A percentile compares a stretch with the other conserved stretches of the same genome.
phyloP scores from a whole-genome alignment of 176 grass and related monocot genomes.

The Cocos nucifera region DNA sequence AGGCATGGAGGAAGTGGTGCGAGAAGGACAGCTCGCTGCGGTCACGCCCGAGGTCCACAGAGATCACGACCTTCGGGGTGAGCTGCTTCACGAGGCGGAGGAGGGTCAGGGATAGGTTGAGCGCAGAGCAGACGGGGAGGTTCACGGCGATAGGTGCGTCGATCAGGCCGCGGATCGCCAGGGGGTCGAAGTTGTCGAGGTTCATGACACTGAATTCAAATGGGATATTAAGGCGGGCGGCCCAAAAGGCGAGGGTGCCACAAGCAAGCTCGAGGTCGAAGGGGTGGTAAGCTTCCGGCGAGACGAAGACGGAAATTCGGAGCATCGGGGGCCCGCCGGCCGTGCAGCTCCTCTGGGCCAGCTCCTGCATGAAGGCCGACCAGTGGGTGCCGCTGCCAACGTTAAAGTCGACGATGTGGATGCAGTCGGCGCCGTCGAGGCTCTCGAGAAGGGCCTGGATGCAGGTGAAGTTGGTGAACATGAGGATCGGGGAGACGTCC shows the following conservation, averaged over 20 bases:
- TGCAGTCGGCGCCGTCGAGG: constrained; percentile 36
- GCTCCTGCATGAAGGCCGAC: constrained; percentile 88
- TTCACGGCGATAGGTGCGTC: constrained; percentile 65
- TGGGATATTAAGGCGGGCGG: constrained; percentile 48
- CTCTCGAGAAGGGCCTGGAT: constrained; percentile 72
- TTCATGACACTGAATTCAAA: constrained; percentile 61
- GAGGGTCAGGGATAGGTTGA: constrained; percentile 30
- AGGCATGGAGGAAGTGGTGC: constrained; percentile 62
- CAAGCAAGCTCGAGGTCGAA: constrained; percentile 65
- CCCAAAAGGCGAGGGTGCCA: constrained; percentile 70
- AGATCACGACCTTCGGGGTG: constrained; percentile 58
- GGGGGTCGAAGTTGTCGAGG: constrained; percentile 40
- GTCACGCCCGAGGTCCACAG: constrained; percentile 61
- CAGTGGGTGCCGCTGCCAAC: constrained; percentile 68
- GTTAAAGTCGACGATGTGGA: constrained; percentile 84
- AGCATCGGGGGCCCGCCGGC: constrained; percentile 22
- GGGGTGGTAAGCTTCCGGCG: constrained; percentile 40
- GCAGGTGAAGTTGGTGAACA: constrained; percentile 77
- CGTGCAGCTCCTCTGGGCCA: constrained; percentile 25
- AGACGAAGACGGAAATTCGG: constrained; percentile 58
- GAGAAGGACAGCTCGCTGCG: constrained; percentile 66
- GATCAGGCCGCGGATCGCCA: constrained; percentile 27
- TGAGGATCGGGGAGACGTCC: constrained; percentile 61
- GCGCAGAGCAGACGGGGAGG: constrained; percentile 51
- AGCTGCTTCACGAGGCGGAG: constrained; percentile 70